Base-by-base conservation (phyloP, 2,329 filamentous ascomycete species). In the Remersonia thermophila region DNA sequence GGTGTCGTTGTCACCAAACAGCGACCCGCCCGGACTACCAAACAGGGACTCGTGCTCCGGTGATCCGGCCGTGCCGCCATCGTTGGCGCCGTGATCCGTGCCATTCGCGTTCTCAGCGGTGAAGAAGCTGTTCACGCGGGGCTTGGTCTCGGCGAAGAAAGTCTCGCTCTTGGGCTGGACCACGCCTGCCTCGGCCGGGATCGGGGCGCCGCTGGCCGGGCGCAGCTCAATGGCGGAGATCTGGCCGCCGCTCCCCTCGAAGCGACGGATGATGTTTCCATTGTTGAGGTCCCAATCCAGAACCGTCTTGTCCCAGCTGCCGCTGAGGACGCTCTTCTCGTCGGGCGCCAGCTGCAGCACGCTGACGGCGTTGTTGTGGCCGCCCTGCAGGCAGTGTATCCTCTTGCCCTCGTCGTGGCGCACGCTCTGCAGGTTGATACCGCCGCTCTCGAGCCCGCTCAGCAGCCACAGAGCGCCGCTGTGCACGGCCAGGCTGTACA, bases 241-340 rank as follows among this genome's bases (percentile, higher is more conserved):
- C 54, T 98, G 91, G 5, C 82, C 69, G 11, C 79, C 83, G 36
- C 71, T 83, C 2, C 81, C 80, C 32, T 80, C 77, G 51, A 91
- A 98, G 4, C 71, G 70, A 9, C 87, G 73, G 45, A 77, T 78
- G 6, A 81, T 68, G 49, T 81, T 69, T 0, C 91, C 91, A 1
- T 76, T 91, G 51, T 96, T 85, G 17, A 98, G 59, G 55, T 96
- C 91, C 91, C 91, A 98, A 54, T 96, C 87, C 36, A 86, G 73
- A 1, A 96, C 79, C 13, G 74, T 82, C 61, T 94, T 96, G 58
- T 98, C 91, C 91, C 91, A 98, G 55, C 86, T 89, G 3, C 91
- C 91, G 25, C 86, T 95, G 7, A 98, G 59, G 3, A 96, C 73
- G 27, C 80, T 87, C 51, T 71, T 79, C 61, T 98, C 91, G 47